phyloP scores from a whole-genome alignment of 257 asterid species.

The Eustoma russellianum region DNA sequence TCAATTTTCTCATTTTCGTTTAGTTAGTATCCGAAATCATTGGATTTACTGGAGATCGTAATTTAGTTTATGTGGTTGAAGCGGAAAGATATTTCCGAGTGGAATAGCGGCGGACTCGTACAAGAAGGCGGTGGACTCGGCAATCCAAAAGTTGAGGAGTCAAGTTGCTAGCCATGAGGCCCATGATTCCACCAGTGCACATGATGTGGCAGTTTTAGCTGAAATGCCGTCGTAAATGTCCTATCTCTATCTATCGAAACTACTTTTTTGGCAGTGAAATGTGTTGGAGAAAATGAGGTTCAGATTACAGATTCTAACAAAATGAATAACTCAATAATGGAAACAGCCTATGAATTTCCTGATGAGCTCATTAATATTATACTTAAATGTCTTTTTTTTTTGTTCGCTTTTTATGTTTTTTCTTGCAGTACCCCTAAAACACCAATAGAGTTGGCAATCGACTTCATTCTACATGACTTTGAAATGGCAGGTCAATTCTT shows the following conservation, averaged over 20 bases:
- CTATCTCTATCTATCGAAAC: not conserved
- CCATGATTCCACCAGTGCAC: constrained; percentile 12
- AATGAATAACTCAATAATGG: no score
- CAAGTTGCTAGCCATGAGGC: constrained; percentile 33
- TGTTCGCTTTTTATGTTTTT: no score
- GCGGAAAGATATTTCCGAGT: constrained; percentile 87
- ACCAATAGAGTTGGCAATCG: constrained; percentile 91
- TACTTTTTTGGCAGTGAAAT: no score
- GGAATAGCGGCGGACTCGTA: constrained; percentile 72
- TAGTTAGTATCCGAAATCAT: not conserved
- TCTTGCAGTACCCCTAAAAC: constrained; percentile 52
- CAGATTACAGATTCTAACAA: no score
- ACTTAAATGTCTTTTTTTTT: not conserved
- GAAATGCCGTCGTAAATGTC: constrained; percentile 39
- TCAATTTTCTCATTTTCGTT: no score
- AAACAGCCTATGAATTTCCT: not conserved
- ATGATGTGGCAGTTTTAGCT: constrained; percentile 15
- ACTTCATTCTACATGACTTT: constrained; percentile 89
- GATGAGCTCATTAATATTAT: not conserved
- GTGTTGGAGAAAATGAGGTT: no score
- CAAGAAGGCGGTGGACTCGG: constrained; percentile 78
- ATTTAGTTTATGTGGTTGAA: constrained; percentile 3
- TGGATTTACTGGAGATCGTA: no score
- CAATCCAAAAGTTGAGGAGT: constrained; percentile 48
- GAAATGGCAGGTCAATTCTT: constrained; percentile 81